Evolutionary conservation across 2,329 filamentous ascomycete species (phyloP), one percentile per base, ranked within the genome.

Genomic region (Neofusicoccum kwambonambiense): DNA sequence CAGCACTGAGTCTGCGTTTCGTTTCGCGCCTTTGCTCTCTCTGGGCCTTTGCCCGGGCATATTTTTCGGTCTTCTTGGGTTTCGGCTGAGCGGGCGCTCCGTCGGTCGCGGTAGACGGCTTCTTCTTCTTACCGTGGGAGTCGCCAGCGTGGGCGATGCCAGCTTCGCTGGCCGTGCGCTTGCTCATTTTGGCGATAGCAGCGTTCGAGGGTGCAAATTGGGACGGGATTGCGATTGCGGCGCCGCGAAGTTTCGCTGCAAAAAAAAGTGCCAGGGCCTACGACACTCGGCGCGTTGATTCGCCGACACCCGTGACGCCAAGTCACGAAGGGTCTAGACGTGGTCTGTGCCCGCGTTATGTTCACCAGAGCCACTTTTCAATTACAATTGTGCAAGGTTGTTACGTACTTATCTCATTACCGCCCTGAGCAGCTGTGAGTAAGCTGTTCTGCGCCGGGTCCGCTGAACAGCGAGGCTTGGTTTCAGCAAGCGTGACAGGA

Each of bases 151-250:
- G 27, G 31, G 34, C 31, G 15, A 60, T 60, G 56, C 56, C 56
- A 44, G 56, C 56, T 15, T 60, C 39, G 56, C 41, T 47, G 31
- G 56, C 56, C 41, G 56, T 60, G 31, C 56, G 56, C 31, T 60
- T 60, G n/a, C 56, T 39, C 56, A 60, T 60, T 5, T 47, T 60
- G 42, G 17, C 41, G 31, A 39, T 37, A n/a, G 31, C 11, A 19
- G 44, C 12, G 44, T n/a, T 34, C 31, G 56, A 47, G 41, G 17
- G 11, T 37, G 34, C n/a, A 34, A n/a, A 37, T 8, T 39, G 42
- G 27, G 42, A 31, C 31, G 19, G 27, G 39, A 31, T 31, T 37
- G 15, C 15, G 27, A 37, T 13, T 15, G 3, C 9, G 31, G 31
- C 42, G 56, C 3, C 17, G 22, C 54, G 9, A 60, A 60, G 56